Evolutionary conservation across 192 early-diverging fungal genomes (phyloP).

Genomic region (Rhizophlyctis rosea): DNA sequence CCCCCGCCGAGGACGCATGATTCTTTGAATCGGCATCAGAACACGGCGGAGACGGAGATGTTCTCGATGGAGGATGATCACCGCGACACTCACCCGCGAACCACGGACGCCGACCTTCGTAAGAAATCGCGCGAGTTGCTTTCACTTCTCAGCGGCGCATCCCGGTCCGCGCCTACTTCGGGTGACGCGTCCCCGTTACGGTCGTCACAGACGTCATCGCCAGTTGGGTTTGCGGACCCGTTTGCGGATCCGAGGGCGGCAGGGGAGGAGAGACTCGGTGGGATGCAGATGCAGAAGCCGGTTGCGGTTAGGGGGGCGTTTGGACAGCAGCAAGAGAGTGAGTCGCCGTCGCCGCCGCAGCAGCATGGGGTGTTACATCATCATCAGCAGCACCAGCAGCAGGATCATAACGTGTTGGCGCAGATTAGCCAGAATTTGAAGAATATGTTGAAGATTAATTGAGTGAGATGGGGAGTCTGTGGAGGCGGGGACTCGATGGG

Average conservation of each 20-base stretch:
- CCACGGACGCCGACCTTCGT: constrained; percentile 20
- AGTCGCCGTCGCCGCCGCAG: constrained; percentile 1
- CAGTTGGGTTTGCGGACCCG: not conserved
- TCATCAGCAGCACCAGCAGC: not conserved
- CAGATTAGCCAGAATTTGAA: constrained; percentile 33
- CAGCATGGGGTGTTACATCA: constrained; percentile 4
- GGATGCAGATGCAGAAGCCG: not conserved
- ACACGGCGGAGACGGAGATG: constrained; percentile 10
- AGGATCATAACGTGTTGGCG: constrained; percentile 18
- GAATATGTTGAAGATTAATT: constrained; percentile 30
- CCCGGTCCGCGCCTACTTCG: not conserved
- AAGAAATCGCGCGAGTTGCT: constrained; percentile 31
- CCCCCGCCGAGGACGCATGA: constrained; percentile 3
- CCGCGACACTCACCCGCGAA: not conserved
- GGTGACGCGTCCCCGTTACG: not conserved
- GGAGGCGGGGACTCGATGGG: too few relatives aligned
- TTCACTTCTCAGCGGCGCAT: constrained; percentile 20
- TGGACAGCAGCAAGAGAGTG: not conserved
- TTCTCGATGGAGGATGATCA: constrained; percentile 36
- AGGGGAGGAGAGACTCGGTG: not conserved
- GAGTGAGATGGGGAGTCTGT: too few relatives aligned
- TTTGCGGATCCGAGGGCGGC: not conserved
- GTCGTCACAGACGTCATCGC: not conserved
- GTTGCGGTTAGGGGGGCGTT: not conserved
- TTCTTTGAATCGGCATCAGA: not conserved